Conservation (phyloP, 139 green algal genomes). For the Astrephomene gubernaculifera region DNA sequence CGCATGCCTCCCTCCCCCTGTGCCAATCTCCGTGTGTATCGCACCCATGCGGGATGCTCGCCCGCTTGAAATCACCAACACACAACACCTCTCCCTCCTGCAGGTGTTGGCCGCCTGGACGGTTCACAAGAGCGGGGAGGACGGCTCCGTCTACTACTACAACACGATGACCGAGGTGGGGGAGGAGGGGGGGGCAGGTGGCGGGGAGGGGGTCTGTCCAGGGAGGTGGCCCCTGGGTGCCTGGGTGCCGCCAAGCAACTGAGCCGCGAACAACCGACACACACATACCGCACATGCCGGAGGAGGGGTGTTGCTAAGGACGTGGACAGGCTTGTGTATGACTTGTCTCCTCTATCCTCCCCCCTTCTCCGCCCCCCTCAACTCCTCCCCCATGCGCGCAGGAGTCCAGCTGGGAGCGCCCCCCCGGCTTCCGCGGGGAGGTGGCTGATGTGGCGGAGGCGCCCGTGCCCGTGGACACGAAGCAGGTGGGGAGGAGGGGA, state of each 20-base stretch:
- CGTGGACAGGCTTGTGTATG: background rate
- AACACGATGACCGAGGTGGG: slow-evolving; percentile 71
- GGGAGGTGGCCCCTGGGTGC: background rate
- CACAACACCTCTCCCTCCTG: no score
- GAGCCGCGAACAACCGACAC: no score
- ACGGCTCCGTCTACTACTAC: slow-evolving; percentile 72
- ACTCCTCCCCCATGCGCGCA: background rate
- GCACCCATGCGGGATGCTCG: no score
- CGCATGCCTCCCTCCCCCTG: no score
- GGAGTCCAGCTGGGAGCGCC: slow-evolving; percentile 71
- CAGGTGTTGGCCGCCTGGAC: slow-evolving; percentile 46
- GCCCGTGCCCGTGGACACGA: slow-evolving; percentile 39
- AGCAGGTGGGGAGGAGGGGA: slow-evolving; percentile 4
- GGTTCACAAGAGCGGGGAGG: slow-evolving; percentile 36
- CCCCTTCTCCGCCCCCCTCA: background rate
- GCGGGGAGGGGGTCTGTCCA: background rate
- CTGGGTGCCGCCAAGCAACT: no score
- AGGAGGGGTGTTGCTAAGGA: no score
- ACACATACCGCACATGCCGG: no score
- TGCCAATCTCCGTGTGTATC: no score
- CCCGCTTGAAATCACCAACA: no score
- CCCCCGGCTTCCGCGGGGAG: slow-evolving; percentile 65
- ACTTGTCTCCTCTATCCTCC: background rate
- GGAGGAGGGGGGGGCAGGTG: background rate
- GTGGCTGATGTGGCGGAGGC: slow-evolving; percentile 34